Conservation (phyloP, 768 basidiomycete genomes). For the Amanita thiersii region DNA sequence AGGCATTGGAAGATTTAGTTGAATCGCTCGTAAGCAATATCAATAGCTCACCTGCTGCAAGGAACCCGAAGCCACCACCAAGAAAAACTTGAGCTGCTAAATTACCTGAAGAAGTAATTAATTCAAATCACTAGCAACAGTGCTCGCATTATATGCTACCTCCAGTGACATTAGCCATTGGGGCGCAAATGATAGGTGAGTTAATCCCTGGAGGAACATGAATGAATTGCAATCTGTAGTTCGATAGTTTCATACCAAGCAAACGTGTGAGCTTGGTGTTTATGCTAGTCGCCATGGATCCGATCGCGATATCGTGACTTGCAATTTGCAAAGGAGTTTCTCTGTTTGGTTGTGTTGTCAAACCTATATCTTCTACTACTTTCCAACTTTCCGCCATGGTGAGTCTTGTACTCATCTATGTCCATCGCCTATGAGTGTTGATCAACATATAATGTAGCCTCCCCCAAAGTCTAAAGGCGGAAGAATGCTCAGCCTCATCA, state of each 20-base stretch:
- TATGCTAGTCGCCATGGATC: neutral
- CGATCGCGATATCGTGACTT: neutral
- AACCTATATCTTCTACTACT: neutral
- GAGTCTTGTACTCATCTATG: constrained; percentile 10
- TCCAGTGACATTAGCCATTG: constrained; percentile 68
- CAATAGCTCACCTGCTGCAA: constrained; percentile 47
- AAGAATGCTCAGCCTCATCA: constrained; percentile 96
- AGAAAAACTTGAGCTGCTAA: constrained; percentile 54
- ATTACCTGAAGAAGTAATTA: constrained; percentile 20
- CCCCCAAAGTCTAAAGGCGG: constrained; percentile 97
- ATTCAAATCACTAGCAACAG: constrained; percentile 4
- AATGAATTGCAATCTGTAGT: neutral
- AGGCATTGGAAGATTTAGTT: constrained; percentile 8
- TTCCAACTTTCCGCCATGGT: constrained; percentile 47
- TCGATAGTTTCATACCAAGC: constrained; percentile 29
- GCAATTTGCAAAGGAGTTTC: neutral
- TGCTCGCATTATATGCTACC: constrained; percentile 24
- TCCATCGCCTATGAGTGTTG: neutral
- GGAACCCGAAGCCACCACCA: constrained; percentile 72
- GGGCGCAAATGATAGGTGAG: constrained; percentile 53
- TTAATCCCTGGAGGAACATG: constrained; percentile 31
- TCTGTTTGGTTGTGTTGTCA: constrained; percentile 4
- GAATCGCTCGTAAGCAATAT: constrained; percentile 4
- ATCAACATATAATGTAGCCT: constrained; percentile 41
- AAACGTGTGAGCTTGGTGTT: constrained; percentile 18